Base-by-base conservation (phyloP, 2,329 filamentous ascomycete species). In the Eutypa lata region DNA sequence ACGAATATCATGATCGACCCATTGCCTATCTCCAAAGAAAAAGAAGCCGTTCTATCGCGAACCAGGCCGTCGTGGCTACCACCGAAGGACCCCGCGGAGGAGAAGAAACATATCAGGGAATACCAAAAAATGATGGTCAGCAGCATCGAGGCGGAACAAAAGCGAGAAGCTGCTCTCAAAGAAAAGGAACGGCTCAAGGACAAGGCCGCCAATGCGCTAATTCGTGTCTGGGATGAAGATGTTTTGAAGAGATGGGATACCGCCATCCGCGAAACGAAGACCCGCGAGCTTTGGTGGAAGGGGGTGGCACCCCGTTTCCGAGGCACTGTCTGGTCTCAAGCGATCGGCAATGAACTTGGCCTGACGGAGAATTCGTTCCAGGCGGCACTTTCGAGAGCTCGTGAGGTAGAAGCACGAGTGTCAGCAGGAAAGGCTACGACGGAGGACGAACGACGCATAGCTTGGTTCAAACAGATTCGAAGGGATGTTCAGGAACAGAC, bases 41-140 rank as follows among this genome's bases (percentile, higher is more conserved):
- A 94, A 68, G 89, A 93, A 64, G 89, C 89, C 3, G 89, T 92
- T 2, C 76, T 94, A 21, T 91, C 88, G 22, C 80, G 90, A 18
- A 94, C 90, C 2, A 80, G 90, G 37, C 90, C 90, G 0, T 91
- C 88, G 1, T 94, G 90, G 90, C 76, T 94, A 2, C 90, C 90
- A 1, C 90, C 90, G 1, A 94, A 94, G 72, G 86, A 94, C 59
- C 92, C 91, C 2, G 89, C 89, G 50, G 94, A 99, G 70, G 94
- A 99, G 73, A 89, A 84, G 68, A 87, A 87, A 60, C 94, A 99
- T 70, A 68, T 99, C 59, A 91, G 83, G 64, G 86, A 94, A 67
- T 94, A 92, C 66, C 87, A 92, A 71, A 85, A 81, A 68, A 92
- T 94, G 88, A 90, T 93, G 87, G 79, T 77, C 0, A 76, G 75